Evolutionary conservation across 2,329 filamentous ascomycete species (phyloP), one percentile per base, ranked within the genome.

Genomic region (Cercospora zeae-maydis): DNA sequence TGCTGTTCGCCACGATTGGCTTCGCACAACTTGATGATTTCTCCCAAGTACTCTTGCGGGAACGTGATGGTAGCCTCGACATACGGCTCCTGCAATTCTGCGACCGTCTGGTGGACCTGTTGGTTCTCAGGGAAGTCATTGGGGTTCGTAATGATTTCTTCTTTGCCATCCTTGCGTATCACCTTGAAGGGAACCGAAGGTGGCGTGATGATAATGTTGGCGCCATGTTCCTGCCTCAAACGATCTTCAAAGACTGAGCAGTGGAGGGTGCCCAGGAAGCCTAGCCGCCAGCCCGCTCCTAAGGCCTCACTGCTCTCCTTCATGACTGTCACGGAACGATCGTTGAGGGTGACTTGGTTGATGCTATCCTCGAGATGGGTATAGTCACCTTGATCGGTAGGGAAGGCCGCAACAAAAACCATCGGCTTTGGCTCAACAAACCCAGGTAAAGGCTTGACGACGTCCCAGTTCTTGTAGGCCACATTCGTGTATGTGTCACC

Each of bases 241-340:
- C 95, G 90, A 76, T 99, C 95, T 77, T 99, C 93, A 71, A 99
- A 99, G 4, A 99, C 95, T n/a, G 93, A 98, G 78, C 95, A 98
- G 76, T 99, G 95, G 53, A 99, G 81, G 11, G 93, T 98, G n/a
- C 95, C 95, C 3, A 99, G 79, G 73, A 99, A 99, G 0, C 95
- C 95, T 10, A 99, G 80, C 51, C 95, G 88, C 89, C 95, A 99
- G 1, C 95, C 95, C 1, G 93, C 91, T 0, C 95, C 95, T 0
- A 99, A 82, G 0, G 95, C 95, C 73, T 98, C 92, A 0, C 93
- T 97, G 27, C 91, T 91, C 74, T 98, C 95, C 75, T 98, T 98
- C 70, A 93, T 90, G 52, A 98, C 81, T 2, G 92, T 96, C 33
- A 99, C 91, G 74, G 92, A 96, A 63, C 95, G 88, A 76, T 99